Percentiles rank a stretch among this genome's conserved stretches.
These are phyloP conservation scores for Talaromyces piceae DNA, from an alignment of 2,329 filamentous ascomycete genomes.

Conservation along the genomic window DNA sequence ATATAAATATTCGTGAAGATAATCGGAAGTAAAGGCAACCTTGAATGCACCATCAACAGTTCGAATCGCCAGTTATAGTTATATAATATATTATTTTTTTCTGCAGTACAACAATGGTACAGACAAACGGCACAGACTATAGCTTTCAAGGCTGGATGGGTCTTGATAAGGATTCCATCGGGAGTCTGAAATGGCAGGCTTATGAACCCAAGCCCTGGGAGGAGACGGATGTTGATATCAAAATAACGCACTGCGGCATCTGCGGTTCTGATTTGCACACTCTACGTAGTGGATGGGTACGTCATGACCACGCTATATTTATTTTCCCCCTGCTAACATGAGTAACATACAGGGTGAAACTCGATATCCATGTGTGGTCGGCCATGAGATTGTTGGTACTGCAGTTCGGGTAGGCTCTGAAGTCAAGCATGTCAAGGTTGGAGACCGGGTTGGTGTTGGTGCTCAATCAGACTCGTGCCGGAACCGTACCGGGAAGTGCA, in stretches of 20 bases:
- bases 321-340: not conserved
- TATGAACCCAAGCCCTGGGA: slow-evolving; percentile 60
- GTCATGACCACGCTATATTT: slow-evolving; percentile 4
- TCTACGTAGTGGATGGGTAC: slow-evolving; percentile 43
- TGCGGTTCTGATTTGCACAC: slow-evolving; percentile 57
- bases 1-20: too few relatives aligned
- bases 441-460: slow-evolving; percentile 47
- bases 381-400: slow-evolving; percentile 59
- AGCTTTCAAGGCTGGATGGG: slow-evolving; percentile 54
- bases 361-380: slow-evolving; percentile 46
- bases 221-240: slow-evolving; percentile 58
- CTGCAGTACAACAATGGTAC: slow-evolving; percentile 3
- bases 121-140: slow-evolving; percentile 29
- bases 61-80: too few relatives aligned
- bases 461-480: slow-evolving; percentile 53
- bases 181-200: slow-evolving; percentile 49
- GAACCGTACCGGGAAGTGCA: slow-evolving; percentile 39
- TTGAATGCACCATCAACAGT: too few relatives aligned
- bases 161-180: slow-evolving; percentile 42
- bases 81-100: too few relatives aligned
- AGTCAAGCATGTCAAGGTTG: slow-evolving; percentile 22
- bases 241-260: slow-evolving; percentile 57
- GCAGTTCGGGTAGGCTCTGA: slow-evolving; percentile 50
- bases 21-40: too few relatives aligned
- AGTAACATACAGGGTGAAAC: slow-evolving; percentile 19